Conservation (phyloP, 306 rosid genomes). For the Mimosa pudica region DNA sequence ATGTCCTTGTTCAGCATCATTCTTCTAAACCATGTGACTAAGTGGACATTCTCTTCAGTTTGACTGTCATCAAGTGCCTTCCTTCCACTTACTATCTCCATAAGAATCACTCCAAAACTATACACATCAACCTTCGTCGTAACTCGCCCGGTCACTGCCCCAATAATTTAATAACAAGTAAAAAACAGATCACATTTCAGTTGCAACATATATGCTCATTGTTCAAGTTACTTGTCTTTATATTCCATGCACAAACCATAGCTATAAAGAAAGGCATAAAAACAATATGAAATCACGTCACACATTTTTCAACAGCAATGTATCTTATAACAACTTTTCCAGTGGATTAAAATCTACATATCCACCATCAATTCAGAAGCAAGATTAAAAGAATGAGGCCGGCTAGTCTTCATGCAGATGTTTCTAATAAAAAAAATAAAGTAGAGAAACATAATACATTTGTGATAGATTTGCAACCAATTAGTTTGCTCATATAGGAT, state of each 20-base stretch:
- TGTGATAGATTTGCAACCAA: not conserved
- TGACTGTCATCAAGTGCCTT: constrained; percentile 72
- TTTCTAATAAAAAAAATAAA: not conserved
- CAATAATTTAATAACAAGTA: constrained; percentile 18
- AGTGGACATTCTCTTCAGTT: constrained; percentile 81
- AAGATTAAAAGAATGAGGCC: constrained; percentile 7
- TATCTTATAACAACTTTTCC: not conserved
- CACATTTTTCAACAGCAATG: constrained; percentile 6
- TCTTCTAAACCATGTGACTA: constrained; percentile 81
- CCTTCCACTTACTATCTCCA: constrained; percentile 86
- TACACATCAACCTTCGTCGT: constrained; percentile 83
- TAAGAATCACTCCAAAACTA: constrained; percentile 92
- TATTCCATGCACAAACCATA: not conserved
- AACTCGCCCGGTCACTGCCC: constrained; percentile 79
- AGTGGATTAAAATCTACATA: constrained; percentile 1
- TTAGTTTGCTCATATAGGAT: not conserved
- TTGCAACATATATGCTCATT: not conserved
- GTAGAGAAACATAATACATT: not conserved
- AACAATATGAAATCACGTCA: constrained; percentile 1
- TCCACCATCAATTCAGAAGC: not conserved
- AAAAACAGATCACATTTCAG: constrained; percentile 3
- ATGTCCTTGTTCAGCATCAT: constrained; percentile 47
- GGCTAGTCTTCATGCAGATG: not conserved
- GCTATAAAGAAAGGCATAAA: not conserved
- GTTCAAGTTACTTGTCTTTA: not conserved